Evolutionary conservation across 148 eudicot species (phyloP).

Genomic region (Hydrangea macrophylla): DNA sequence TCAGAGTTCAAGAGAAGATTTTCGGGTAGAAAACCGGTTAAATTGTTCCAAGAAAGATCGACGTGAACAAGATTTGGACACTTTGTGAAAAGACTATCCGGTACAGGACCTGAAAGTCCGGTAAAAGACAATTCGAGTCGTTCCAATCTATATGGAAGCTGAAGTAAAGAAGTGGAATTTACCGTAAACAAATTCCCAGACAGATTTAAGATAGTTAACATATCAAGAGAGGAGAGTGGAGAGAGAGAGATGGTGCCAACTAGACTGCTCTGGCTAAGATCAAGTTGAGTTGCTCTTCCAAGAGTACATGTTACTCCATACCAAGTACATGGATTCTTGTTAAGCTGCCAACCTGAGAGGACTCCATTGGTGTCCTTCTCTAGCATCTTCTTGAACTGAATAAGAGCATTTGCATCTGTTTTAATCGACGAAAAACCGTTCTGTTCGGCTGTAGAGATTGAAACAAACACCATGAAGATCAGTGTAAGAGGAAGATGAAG

Average conservation of each 20-base stretch:
- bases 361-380: constrained; percentile 48
- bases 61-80: constrained; percentile 51
- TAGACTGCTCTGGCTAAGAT: constrained; percentile 64
- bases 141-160: constrained; percentile 55
- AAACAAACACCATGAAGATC: constrained; percentile 10
- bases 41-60: constrained; percentile 64
- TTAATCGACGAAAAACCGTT: constrained; percentile 22
- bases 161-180: constrained; percentile 58
- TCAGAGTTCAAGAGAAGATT: constrained; percentile 31
- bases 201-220: constrained; percentile 54
- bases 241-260: constrained; percentile 47
- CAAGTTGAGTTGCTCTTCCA: constrained; percentile 58
- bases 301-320: constrained; percentile 58
- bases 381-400: constrained; percentile 70
- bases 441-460: constrained; percentile 18
- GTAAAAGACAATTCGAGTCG: constrained; percentile 50
- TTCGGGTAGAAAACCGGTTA: constrained; percentile 52
- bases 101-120: constrained; percentile 58
- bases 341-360: constrained; percentile 52
- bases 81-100: constrained; percentile 36
- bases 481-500: constrained; percentile 22
- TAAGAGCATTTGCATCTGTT: constrained; percentile 58
- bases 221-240: constrained; percentile 54
- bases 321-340: constrained; percentile 61
- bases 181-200: constrained; percentile 57